phyloP scores from a whole-genome alignment of 2,329 filamentous ascomycete genomes.

The Reticulascus tulasneorum region DNA sequence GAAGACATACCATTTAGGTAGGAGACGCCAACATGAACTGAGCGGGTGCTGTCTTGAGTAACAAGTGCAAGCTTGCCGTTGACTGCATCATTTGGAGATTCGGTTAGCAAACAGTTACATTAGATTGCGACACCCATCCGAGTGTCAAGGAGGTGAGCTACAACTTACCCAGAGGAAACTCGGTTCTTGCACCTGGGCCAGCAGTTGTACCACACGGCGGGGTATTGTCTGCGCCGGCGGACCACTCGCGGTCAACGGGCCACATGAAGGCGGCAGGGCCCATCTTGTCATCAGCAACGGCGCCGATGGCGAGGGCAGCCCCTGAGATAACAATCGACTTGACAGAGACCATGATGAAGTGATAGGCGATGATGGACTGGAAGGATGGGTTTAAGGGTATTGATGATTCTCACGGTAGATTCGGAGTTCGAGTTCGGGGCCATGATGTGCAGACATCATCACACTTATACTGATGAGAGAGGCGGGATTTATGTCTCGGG shows the following conservation, averaged over 20 bases:
- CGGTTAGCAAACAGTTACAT: too few species aligned
- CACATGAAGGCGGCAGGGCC: conserved; percentile 59
- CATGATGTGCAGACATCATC: not conserved
- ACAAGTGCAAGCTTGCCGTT: conserved; percentile 52
- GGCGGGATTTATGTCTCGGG: too few species aligned
- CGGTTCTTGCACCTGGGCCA: conserved; percentile 44
- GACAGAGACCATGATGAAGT: conserved; percentile 13
- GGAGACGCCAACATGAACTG: conserved; percentile 50
- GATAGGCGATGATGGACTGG: not conserved
- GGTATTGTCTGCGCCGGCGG: conserved; percentile 49
- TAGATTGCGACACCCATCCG: not conserved
- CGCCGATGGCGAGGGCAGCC: conserved; percentile 11
- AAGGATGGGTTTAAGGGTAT: not conserved
- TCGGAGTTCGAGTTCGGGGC: not conserved
- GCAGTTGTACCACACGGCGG: conserved; percentile 53
- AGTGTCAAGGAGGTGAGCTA: not conserved
- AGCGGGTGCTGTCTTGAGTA: conserved; percentile 53
- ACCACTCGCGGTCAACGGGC: conserved; percentile 55
- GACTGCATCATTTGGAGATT: conserved; percentile 37
- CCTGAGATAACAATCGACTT: conserved; percentile 8
- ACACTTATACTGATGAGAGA: too few species aligned
- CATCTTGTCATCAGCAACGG: conserved; percentile 25
- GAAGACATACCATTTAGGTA: conserved; percentile 40
- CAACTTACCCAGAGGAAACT: conserved; percentile 51
- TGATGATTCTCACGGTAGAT: not conserved